Evolutionary conservation across 495 filamentous ascomycete species (phyloP).

Genomic region (Saxispiralis lemnorum): DNA sequence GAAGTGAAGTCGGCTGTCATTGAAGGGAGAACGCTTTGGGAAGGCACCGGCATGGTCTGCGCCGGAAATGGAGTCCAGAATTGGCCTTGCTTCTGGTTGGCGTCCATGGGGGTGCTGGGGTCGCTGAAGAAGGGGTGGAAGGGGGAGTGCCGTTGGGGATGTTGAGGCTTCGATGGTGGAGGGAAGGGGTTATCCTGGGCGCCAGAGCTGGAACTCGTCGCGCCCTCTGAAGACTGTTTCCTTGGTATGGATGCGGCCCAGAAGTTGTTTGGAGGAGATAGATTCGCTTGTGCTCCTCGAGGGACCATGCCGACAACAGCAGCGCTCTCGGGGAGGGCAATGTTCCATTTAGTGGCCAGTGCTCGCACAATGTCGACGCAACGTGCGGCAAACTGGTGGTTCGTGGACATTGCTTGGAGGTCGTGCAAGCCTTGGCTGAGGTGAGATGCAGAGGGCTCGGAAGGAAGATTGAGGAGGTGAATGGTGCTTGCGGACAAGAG

Average conservation of each 20-base stretch:
- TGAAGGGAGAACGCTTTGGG: background rate
- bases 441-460: constrained; percentile 3
- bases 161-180: background rate
- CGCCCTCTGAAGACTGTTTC: background rate
- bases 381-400: constrained; percentile 41
- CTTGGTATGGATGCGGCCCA: constrained; percentile 10
- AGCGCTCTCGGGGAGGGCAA: constrained; percentile 20
- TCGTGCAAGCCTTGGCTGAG: constrained; percentile 26
- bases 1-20: constrained; percentile 3
- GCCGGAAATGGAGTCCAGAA: constrained; percentile 22
- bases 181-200: constrained; percentile 4
- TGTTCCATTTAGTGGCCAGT: constrained; percentile 39
- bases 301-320: background rate
- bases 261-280: constrained; percentile 5
- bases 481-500: constrained; percentile 40
- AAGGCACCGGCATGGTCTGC: constrained; percentile 15
- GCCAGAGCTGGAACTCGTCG: constrained; percentile 1
- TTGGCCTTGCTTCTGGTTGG: constrained; percentile 7
- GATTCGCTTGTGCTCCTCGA: background rate
- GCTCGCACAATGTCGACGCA: constrained; percentile 39
- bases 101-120: constrained; percentile 4
- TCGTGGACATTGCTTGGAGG: constrained; percentile 38
- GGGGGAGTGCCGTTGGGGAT: background rate
- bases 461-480: constrained; percentile 30
- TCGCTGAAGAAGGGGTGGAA: constrained; percentile 5